These are phyloP conservation scores for Stemphylium beticola DNA, from an alignment of 2,329 filamentous ascomycete genomes.

Conservation along the genomic window DNA sequence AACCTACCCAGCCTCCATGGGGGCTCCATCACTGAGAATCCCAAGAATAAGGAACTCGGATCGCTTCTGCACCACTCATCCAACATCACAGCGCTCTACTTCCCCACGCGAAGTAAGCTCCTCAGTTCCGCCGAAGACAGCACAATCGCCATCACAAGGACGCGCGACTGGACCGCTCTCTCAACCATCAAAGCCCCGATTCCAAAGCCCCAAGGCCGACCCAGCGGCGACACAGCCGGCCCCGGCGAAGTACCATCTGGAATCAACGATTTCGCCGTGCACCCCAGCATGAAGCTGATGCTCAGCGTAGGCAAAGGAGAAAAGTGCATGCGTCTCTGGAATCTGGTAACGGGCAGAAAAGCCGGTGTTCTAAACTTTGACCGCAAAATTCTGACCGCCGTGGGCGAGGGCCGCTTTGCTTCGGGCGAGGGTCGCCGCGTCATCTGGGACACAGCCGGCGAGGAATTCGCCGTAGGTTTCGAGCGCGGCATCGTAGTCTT, in stretches of 20 bases:
- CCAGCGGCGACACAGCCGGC: conserved; percentile 87
- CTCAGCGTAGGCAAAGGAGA: conserved; percentile 90
- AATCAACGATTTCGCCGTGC: conserved; percentile 92
- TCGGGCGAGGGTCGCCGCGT: conserved; percentile 84
- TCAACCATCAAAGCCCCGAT: conserved; percentile 88
- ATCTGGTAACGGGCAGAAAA: conserved; percentile 94
- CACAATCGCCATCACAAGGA: conserved; percentile 84
- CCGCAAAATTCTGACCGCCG: conserved; percentile 71
- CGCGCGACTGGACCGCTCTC: conserved; percentile 86
- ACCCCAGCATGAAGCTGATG: conserved; percentile 97
- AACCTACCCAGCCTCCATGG: conserved; percentile 71
- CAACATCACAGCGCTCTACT: conserved; percentile 78
- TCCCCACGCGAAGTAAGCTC: conserved; percentile 86
- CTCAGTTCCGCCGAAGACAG: conserved; percentile 90
- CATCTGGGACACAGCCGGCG: conserved; percentile 75
- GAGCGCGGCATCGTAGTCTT: conserved; percentile 86
- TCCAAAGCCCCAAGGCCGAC: conserved; percentile 78
- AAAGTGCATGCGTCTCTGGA: conserved; percentile 92
- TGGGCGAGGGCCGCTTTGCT: conserved; percentile 77
- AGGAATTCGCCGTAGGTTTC: conserved; percentile 89
- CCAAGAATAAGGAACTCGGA: conserved; percentile 86
- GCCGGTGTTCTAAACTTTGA: conserved; percentile 89
- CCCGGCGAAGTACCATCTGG: conserved; percentile 82
- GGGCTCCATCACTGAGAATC: conserved; percentile 80
- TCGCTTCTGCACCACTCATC: conserved; percentile 85